Evolutionary conservation across 2,329 filamentous ascomycete genomes (phyloP).

Genomic region (Colletotrichum plurivorum): DNA sequence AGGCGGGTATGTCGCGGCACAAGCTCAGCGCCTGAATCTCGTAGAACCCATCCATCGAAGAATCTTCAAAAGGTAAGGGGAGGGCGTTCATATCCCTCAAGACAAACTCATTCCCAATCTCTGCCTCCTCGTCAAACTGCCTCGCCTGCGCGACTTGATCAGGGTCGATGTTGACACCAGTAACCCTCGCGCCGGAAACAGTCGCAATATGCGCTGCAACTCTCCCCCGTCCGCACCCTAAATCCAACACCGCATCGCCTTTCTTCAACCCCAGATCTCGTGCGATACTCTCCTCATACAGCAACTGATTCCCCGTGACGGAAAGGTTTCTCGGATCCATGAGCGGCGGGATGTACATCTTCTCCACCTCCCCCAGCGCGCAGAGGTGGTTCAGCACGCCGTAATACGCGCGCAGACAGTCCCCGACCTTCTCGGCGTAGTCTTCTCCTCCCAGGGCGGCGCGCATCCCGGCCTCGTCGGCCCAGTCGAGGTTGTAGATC

Average conservation of each 20-base stretch:
- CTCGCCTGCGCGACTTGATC: constrained; percentile 64
- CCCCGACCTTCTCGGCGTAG: constrained; percentile 65
- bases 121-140: constrained; percentile 58
- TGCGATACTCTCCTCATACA: constrained; percentile 66
- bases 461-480: constrained; percentile 63
- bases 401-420: constrained; percentile 66
- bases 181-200: constrained; percentile 61
- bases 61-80: constrained; percentile 64
- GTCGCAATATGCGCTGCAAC: constrained; percentile 68
- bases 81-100: constrained; percentile 66
- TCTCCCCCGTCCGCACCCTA: constrained; percentile 67
- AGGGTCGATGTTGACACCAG: constrained; percentile 68
- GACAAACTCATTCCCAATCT: constrained; percentile 62
- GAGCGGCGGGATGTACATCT: constrained; percentile 70
- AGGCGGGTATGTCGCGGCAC: constrained; percentile 61
- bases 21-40: constrained; percentile 71
- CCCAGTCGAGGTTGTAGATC: constrained; percentile 71
- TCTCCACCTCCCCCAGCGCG: constrained; percentile 68
- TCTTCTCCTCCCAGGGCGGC: constrained; percentile 61
- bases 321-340: constrained; percentile 63
- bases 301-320: constrained; percentile 65
- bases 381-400: constrained; percentile 69
- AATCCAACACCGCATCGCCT: constrained; percentile 63
- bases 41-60: constrained; percentile 66
- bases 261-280: constrained; percentile 59